Base-by-base conservation (phyloP, 371 early-diverging fungal genomes). In the Chytridiales sp. region DNA sequence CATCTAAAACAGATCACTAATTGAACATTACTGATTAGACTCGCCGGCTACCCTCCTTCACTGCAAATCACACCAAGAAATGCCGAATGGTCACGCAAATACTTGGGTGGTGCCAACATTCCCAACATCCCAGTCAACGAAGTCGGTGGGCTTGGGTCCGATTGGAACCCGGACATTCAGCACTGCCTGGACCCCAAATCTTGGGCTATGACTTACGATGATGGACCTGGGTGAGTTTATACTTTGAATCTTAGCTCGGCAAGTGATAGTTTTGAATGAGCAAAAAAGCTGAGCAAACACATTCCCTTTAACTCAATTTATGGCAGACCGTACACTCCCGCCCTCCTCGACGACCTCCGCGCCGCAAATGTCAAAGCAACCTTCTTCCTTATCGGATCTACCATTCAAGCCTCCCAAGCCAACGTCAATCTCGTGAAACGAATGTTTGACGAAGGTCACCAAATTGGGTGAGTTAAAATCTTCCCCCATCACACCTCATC, bases 331-430 rank as follows among this genome's bases (percentile, higher is more conserved):
- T 49, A 32, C 31, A 67, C 67, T 1, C 44, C 42, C 2, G 26
- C 35, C 8, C 32, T 73, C 21, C 62, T 61, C 6, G 63, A 56
- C 17, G 21, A 19, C 9, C 62, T 70, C 21, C 26, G 54, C 5
- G 15, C 32, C 29, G 43, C 36, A 15, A 50, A 58, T 48, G 42
- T 59, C 17, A 70, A 68, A 47, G 70, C 62, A 27, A 74, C 77
- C 27, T 77, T 77, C 66, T 77, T 77, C 50, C 63, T 70, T n/a
- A 61, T 69, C 24, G 77, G 77, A 0, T 56, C 59, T 0, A 40
- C n/a, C n/a, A n/a, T n/a, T n/a, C n/a, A n/a, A n/a, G 56, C 11
- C 11, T 22, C 5, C 35, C 8, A 32, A 43, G 21, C 5, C 17
- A 35, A 2, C 4, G 3, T 3, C 40, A 39, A 29, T 8, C 19